A percentile compares a stretch with the other conserved stretches of the same genome.
Evolutionary conservation across 2,329 filamentous ascomycete genomes (phyloP).

Genomic region (Alternaria sp.): DNA sequence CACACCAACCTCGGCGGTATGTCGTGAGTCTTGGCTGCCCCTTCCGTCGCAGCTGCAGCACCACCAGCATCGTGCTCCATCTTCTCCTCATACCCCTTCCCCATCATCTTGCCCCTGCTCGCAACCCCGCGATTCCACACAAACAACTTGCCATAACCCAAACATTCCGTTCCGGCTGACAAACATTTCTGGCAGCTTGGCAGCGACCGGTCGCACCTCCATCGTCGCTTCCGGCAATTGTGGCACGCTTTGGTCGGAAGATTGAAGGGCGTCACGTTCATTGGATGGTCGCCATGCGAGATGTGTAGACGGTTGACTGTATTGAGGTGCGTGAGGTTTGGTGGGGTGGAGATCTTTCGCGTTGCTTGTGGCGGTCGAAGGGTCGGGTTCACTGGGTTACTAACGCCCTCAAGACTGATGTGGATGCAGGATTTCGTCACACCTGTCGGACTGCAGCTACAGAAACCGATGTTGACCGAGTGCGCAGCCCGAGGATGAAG

Average conservation of each 20-base stretch:
- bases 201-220: conserved; percentile 67
- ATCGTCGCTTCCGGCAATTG: conserved; percentile 66
- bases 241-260: conserved; percentile 59
- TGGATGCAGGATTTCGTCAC: conserved; percentile 20
- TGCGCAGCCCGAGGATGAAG: conserved; percentile 15
- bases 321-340: conserved; percentile 16
- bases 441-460: conserved; percentile 4
- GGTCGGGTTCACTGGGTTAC: conserved; percentile 16
- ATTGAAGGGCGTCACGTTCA: conserved; percentile 37
- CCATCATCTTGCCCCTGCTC: conserved; percentile 61
- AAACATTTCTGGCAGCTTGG: conserved; percentile 67
- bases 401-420: conserved; percentile 15
- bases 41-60: conserved; percentile 18
- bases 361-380: conserved; percentile 19
- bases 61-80: neutral
- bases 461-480: conserved; percentile 18
- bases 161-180: conserved; percentile 63
- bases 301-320: conserved; percentile 31
- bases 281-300: conserved; percentile 43
- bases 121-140: conserved; percentile 65
- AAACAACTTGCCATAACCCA: conserved; percentile 67
- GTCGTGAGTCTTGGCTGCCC: conserved; percentile 33
- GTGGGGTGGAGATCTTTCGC: conserved; percentile 14
- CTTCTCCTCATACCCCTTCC: conserved; percentile 56
- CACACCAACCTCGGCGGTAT: conserved; percentile 24